Evolutionary conservation across 179 eudicot genomes (phyloP).

Genomic region (Beta lomatogona): DNA sequence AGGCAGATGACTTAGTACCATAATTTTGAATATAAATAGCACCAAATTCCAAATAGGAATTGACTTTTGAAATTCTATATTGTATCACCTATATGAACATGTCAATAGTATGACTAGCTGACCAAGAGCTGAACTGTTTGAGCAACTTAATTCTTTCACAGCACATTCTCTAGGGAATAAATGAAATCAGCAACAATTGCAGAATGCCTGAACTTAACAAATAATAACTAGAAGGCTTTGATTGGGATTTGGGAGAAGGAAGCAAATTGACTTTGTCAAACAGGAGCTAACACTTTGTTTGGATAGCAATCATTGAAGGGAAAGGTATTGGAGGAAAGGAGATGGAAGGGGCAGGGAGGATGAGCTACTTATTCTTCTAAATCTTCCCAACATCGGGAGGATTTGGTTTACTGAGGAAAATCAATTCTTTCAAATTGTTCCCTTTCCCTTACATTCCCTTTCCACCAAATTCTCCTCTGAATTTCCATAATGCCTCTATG

Average conservation of each 20-base stretch:
- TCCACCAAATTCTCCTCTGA: too few relatives aligned
- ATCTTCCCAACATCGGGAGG: too few relatives aligned
- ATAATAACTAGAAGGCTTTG: background rate
- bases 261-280: background rate
- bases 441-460: too few relatives aligned
- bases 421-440: too few relatives aligned
- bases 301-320: too few relatives aligned
- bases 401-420: too few relatives aligned
- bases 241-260: background rate
- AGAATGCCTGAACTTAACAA: background rate
- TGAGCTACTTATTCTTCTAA: too few relatives aligned
- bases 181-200: background rate
- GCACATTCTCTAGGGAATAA: background rate
- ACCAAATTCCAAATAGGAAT: background rate
- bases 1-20: background rate
- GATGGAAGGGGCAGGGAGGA: too few relatives aligned
- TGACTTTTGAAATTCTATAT: background rate
- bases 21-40: background rate
- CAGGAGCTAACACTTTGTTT: too few relatives aligned
- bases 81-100: background rate
- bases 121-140: background rate
- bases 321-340: too few relatives aligned
- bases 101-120: conserved; percentile 23
- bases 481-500: background rate
- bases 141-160: background rate